Conservation (phyloP, 2,329 filamentous ascomycete genomes). For the Bipolaris victoriae region DNA sequence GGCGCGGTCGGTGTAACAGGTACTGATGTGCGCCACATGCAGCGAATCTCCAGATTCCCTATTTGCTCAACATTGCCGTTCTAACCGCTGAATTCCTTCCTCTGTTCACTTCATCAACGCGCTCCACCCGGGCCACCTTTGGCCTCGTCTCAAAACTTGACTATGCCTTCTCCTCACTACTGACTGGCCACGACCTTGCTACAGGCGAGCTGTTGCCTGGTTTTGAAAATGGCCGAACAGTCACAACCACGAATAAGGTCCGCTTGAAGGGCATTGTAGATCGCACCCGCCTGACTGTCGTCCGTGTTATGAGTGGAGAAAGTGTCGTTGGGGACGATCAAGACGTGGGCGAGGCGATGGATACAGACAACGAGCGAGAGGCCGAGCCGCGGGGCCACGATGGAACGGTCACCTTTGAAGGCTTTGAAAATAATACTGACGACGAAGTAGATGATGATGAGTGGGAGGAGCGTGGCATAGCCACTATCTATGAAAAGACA, state of each 20-base stretch:
- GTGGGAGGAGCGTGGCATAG: conserved; percentile 47
- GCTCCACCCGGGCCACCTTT: conserved; percentile 71
- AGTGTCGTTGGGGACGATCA: conserved; percentile 49
- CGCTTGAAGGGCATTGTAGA: conserved; percentile 82
- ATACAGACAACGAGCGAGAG: conserved; percentile 45
- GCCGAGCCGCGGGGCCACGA: conserved; percentile 27
- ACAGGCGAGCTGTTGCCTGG: conserved; percentile 72
- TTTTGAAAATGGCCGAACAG: conserved; percentile 66
- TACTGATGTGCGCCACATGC: conserved; percentile 2
- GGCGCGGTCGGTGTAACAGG: background rate
- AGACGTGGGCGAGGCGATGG: conserved; percentile 23
- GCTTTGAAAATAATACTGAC: conserved; percentile 52
- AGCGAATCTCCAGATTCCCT: conserved; percentile 83
- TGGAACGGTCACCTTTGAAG: conserved; percentile 37
- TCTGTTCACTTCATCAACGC: conserved; percentile 71
- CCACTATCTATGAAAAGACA: conserved; percentile 78
- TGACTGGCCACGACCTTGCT: conserved; percentile 70
- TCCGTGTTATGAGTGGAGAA: conserved; percentile 69
- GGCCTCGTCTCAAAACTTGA: conserved; percentile 78
- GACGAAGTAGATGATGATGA: conserved; percentile 53
- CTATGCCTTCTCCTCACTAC: conserved; percentile 77
- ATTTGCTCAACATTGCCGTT: conserved; percentile 78
- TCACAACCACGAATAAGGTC: conserved; percentile 87
- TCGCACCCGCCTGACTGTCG: conserved; percentile 71
- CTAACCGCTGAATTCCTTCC: conserved; percentile 74